Conservation (phyloP, 441 rosid genomes). For the Populus hybrid region DNA sequence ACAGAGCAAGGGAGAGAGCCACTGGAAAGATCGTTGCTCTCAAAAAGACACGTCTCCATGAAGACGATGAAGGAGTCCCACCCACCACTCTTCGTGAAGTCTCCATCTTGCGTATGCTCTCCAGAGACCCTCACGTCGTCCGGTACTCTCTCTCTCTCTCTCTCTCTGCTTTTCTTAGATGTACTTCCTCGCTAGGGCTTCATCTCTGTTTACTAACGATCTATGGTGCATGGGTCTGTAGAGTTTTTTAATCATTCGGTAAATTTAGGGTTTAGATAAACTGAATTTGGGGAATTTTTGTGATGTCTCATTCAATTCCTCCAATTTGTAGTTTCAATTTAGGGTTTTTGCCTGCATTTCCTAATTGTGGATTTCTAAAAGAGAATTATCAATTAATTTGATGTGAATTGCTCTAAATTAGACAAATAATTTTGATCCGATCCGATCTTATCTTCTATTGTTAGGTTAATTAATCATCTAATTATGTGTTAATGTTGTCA, state of each 20-base stretch:
- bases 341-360: not conserved
- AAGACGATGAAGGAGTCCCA: constrained; percentile 97
- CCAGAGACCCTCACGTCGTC: constrained; percentile 90
- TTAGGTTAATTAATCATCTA: too few relatives aligned
- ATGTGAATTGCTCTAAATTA: not conserved
- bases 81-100: constrained; percentile 98
- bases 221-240: not conserved
- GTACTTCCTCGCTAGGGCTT: not conserved
- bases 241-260: not conserved
- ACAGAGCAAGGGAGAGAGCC: constrained; percentile 92
- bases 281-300: not conserved
- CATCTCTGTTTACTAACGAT: not conserved
- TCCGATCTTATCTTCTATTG: too few relatives aligned
- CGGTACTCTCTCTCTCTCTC: constrained; percentile 36
- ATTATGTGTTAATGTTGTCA: not conserved
- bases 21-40: constrained; percentile 89
- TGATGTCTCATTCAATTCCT: not conserved
- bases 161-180: not conserved
- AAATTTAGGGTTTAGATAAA: not conserved
- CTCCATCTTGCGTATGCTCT: constrained; percentile 98
- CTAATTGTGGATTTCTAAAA: not conserved
- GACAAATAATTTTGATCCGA: not conserved
- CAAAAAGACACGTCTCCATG: constrained; percentile 97
- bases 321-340: not conserved
- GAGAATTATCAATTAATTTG: too few relatives aligned